Evolutionary conservation across 2,329 filamentous ascomycete species (phyloP), one percentile per base, ranked within the genome.

Genomic region (Colletotrichum nymphaeae): DNA sequence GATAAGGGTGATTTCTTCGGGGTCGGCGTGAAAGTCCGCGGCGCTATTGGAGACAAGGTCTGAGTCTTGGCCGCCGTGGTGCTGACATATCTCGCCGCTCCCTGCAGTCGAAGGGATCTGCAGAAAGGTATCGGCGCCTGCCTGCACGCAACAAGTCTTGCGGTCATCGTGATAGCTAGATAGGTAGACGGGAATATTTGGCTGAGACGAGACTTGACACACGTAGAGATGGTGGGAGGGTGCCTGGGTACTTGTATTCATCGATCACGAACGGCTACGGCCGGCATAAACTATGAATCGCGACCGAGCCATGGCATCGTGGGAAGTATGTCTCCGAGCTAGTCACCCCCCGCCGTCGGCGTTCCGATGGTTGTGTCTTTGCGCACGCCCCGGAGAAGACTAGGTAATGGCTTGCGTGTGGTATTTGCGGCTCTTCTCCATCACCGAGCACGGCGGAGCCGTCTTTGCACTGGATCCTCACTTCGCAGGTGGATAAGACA

Each of bases 221-320:
- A 60, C 22, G n/a, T 3, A 26, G 28, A 52, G 5, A 22, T 28
- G 37, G 52, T 42, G 52, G 24, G 19, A 30, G 32, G 59, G 56
- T 56, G 52, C 14, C 46, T 46, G 52, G 66, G 49, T 63, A 65
- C 30, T 62, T 66, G 58, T 73, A 73, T 63, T 70, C 66, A 57
- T 60, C 59, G 14, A 28, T 64, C 52, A 8, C n/a, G 22, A 35
- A 70, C 71, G 71, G 71, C 67, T 73, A 73, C 11, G 71, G 71
- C 22, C 71, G 71, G 71, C 71, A 65, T 65, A 70, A 70, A 65
- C 55, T 63, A 35, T 63, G 32, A 49, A 42, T 72, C 65, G 53
- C 16, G 58, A 30, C 66, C 19, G 53, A 55, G 49, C 57, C 42
- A 32, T 52, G 53, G 46, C 14, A 73, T 73, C 71, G 70, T 73